A percentile compares a stretch with the other conserved stretches of the same genome.
These are phyloP conservation scores for Hypholoma sublateritium DNA, from an alignment of 768 basidiomycete species.

Conservation along the genomic window DNA sequence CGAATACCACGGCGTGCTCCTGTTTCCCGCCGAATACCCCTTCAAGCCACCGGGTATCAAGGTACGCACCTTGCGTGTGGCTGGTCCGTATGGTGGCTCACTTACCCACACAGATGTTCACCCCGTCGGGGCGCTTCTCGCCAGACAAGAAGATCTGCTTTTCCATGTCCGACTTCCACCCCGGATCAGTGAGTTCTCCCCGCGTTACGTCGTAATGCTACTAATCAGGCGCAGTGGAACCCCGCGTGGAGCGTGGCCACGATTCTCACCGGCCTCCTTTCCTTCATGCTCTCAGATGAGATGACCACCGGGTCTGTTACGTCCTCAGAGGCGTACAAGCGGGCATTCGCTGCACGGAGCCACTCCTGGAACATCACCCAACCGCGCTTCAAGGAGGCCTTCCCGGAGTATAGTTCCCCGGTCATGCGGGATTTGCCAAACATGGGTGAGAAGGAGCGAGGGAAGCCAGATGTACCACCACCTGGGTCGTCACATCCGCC, in stretches of 20 bases:
- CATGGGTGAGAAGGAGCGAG: slow-evolving; percentile 84
- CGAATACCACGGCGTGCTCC: slow-evolving; percentile 90
- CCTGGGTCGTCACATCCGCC: slow-evolving; percentile 18
- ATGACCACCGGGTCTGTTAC: slow-evolving; percentile 95
- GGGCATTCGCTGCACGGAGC: slow-evolving; percentile 69
- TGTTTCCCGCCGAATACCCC: slow-evolving; percentile 93
- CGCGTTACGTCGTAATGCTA: neutral
- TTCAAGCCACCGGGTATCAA: slow-evolving; percentile 98
- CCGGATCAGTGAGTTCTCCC: slow-evolving; percentile 66
- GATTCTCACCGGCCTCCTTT: slow-evolving; percentile 89
- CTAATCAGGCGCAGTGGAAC: slow-evolving; percentile 65
- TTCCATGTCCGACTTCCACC: slow-evolving; percentile 96
- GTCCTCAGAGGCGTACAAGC: slow-evolving; percentile 78
- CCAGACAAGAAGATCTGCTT: slow-evolving; percentile 97
- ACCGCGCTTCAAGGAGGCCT: slow-evolving; percentile 81
- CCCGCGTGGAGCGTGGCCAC: slow-evolving; percentile 95
- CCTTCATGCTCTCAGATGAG: slow-evolving; percentile 94
- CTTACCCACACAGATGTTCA: slow-evolving; percentile 65
- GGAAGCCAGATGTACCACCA: slow-evolving; percentile 36
- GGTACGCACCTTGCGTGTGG: slow-evolving; percentile 38
- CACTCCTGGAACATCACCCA: slow-evolving; percentile 86
- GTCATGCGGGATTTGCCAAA: slow-evolving; percentile 79
- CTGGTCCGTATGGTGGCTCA: neutral
- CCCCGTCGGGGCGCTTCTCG: slow-evolving; percentile 87
- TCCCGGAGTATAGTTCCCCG: slow-evolving; percentile 81